These are phyloP conservation scores for Albifimbria verrucaria DNA, from an alignment of 2,329 filamentous ascomycete species.

Conservation along the genomic window DNA sequence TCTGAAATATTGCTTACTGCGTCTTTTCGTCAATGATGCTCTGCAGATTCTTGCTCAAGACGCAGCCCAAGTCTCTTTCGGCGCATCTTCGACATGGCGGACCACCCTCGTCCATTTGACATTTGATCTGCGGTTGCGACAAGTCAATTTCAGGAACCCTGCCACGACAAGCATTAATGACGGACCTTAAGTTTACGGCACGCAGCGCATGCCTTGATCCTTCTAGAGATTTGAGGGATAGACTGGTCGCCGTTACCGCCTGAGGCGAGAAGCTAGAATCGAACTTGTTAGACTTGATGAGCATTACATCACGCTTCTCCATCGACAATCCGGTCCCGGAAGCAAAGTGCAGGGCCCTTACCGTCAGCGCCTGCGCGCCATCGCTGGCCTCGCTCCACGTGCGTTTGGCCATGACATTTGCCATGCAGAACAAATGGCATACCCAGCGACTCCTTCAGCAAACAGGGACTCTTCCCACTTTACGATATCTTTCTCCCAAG, in stretches of 20 bases:
- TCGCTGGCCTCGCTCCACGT: background rate
- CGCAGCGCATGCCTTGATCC: constrained; percentile 37
- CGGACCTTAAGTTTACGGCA: constrained; percentile 38
- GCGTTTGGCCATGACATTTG: background rate
- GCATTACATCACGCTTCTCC: background rate
- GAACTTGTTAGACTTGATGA: background rate
- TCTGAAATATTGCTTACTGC: too few relatives aligned
- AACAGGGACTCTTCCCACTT: background rate
- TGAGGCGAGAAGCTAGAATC: background rate
- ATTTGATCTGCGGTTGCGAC: constrained; percentile 30
- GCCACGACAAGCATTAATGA: background rate
- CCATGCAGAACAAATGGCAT: background rate
- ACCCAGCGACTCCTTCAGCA: background rate
- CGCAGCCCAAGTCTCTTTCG: constrained; percentile 33
- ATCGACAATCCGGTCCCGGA: background rate
- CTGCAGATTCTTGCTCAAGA: constrained; percentile 38
- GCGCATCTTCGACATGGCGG: constrained; percentile 35
- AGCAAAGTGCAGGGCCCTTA: background rate
- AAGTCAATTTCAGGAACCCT: background rate
- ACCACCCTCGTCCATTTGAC: constrained; percentile 36
- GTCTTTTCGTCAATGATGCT: constrained; percentile 38
- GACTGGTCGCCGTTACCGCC: constrained; percentile 10
- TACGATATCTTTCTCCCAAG: background rate
- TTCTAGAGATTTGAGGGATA: constrained; percentile 32
- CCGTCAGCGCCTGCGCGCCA: background rate